Conservation (phyloP, 2,329 filamentous ascomycete species). For the Acephala macrosclerotiorum region DNA sequence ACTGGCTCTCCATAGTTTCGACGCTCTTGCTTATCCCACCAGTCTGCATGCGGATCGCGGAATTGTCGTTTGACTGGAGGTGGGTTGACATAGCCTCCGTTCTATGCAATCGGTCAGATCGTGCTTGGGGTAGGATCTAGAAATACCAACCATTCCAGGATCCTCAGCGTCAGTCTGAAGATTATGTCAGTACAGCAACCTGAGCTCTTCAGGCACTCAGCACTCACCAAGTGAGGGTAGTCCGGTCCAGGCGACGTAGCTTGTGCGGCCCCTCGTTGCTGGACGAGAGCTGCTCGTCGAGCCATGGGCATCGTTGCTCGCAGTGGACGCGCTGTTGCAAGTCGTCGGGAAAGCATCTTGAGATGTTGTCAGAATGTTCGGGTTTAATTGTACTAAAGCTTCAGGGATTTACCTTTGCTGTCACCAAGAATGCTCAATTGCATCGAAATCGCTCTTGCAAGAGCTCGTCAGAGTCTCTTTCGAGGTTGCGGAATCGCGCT, state of each 20-base stretch:
- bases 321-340: slow-evolving; percentile 59
- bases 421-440: slow-evolving; percentile 9
- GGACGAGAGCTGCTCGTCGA: slow-evolving; percentile 59
- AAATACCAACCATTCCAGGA: slow-evolving; percentile 66
- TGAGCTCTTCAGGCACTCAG: neutral
- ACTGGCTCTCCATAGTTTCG: slow-evolving; percentile 96
- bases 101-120: slow-evolving; percentile 55
- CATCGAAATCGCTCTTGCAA: neutral
- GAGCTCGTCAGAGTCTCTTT: neutral
- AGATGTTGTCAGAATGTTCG: slow-evolving; percentile 9
- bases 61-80: slow-evolving; percentile 84
- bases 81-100: slow-evolving; percentile 85
- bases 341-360: slow-evolving; percentile 68
- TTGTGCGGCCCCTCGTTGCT: slow-evolving; percentile 54
- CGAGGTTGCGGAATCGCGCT: neutral
- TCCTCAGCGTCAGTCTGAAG: slow-evolving; percentile 63
- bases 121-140: neutral
- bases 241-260: slow-evolving; percentile 30
- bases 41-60: slow-evolving; percentile 90
- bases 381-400: too few relatives aligned
- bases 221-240: slow-evolving; percentile 42
- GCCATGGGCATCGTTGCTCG: slow-evolving; percentile 54
- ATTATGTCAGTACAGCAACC: slow-evolving; percentile 31
- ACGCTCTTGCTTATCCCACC: slow-evolving; percentile 98
- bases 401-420: neutral